Conservation (phyloP, 768 basidiomycete genomes). For the Boletellus sp. region DNA sequence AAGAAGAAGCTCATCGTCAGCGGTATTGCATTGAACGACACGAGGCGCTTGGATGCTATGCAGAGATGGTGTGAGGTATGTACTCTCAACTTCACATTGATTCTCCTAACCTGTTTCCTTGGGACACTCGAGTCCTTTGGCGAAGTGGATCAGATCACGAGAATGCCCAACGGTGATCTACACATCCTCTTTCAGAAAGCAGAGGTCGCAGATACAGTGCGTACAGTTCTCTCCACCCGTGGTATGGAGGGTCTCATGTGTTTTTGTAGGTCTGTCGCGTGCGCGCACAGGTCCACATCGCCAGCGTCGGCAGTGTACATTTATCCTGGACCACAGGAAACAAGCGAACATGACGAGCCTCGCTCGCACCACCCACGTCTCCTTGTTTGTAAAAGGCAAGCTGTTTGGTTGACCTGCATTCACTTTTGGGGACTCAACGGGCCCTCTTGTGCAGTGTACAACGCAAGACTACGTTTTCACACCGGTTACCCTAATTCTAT, state of each 20-base stretch:
- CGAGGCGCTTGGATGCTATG: constrained; percentile 60
- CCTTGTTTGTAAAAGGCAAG: constrained; percentile 27
- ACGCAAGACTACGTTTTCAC: constrained; percentile 24
- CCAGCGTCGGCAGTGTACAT: constrained; percentile 73
- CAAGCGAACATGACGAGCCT: constrained; percentile 29
- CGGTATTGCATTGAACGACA: constrained; percentile 60
- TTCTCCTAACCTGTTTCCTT: constrained; percentile 6
- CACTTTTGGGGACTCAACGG: constrained; percentile 2
- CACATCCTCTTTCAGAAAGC: constrained; percentile 69
- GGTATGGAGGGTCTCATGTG: not conserved
- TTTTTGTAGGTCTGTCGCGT: constrained; percentile 65
- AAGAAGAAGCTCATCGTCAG: constrained; percentile 68
- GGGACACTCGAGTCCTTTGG: constrained; percentile 59
- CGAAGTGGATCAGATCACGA: constrained; percentile 65
- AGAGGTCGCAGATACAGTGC: constrained; percentile 77
- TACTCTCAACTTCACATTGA: not conserved
- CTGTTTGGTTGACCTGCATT: not conserved
- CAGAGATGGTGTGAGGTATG: constrained; percentile 76
- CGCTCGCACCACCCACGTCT: not conserved
- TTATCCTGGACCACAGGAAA: constrained; percentile 70
- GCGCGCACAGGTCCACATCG: constrained; percentile 69
- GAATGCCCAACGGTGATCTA: constrained; percentile 76
- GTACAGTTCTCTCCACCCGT: constrained; percentile 21
- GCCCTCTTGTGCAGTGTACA: constrained; percentile 24
- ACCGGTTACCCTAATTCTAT: constrained; percentile 23